Evolutionary conservation across 148 eudicot species (phyloP).

Genomic region (Silene latifolia): DNA sequence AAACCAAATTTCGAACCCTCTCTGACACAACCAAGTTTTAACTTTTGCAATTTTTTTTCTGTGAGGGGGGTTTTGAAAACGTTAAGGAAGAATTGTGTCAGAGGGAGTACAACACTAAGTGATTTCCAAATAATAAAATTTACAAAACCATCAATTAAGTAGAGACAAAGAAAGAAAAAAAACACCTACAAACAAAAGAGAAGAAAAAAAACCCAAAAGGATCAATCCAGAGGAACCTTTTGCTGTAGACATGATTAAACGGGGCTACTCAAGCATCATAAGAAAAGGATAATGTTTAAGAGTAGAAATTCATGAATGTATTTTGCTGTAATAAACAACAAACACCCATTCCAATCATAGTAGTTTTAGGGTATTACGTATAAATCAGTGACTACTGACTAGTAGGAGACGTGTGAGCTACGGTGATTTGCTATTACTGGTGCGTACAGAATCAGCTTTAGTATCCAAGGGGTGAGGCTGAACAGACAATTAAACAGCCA

Average conservation of each 20-base stretch:
- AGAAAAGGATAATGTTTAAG: neutral
- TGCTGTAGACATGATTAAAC: no score
- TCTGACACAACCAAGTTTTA: neutral
- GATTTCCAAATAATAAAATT: neutral
- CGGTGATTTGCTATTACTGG: neutral
- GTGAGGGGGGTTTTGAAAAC: no score
- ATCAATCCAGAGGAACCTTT: no score
- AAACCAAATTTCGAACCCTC: neutral
- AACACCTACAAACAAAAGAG: neutral
- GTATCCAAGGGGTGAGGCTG: neutral
- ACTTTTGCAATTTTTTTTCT: no score
- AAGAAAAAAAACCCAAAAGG: no score
- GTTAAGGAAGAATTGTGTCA: no score
- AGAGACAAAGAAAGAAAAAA: neutral
- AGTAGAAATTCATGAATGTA: no score
- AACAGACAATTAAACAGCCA: neutral
- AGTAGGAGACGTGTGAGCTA: neutral
- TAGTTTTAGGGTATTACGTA: neutral
- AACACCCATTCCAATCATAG: neutral
- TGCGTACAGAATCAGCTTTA: neutral
- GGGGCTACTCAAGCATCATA: no score
- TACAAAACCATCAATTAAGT: neutral
- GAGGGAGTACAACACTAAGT: neutral
- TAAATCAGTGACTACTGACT: neutral
- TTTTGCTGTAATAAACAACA: neutral